Evolutionary conservation across 805 yeast genomes (phyloP).

Genomic region (Candida schatavii): DNA sequence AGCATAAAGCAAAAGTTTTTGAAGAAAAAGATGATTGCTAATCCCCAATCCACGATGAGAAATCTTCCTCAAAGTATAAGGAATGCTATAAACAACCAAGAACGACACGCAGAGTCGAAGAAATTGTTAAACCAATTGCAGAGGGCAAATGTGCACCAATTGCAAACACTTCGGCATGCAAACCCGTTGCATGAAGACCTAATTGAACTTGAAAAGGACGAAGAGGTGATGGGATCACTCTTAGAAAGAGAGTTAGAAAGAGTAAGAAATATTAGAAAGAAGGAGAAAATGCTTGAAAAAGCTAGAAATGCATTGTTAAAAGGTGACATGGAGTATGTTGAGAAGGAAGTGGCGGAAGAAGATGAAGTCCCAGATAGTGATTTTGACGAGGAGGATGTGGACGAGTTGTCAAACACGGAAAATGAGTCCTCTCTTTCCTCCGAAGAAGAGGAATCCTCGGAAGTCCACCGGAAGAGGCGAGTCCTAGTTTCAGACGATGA

Average conservation of each 20-base stretch:
- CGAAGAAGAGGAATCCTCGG: conserved; percentile 15
- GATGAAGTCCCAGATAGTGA: conserved; percentile 23
- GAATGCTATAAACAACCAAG: conserved; percentile 7
- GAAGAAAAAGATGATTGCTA: conserved; percentile 15
- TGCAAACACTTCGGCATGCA: conserved; percentile 19
- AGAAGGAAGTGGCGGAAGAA: conserved; percentile 7
- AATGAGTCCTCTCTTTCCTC: conserved; percentile 16
- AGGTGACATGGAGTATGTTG: conserved; percentile 13
- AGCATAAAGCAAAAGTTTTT: conserved; percentile 31
- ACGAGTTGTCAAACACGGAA: conserved; percentile 16
- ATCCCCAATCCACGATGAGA: conserved; percentile 5
- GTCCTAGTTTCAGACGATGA: conserved; percentile 10
- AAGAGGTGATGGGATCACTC: conserved; percentile 41
- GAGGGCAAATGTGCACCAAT: conserved; percentile 46
- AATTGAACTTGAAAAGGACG: conserved; percentile 41
- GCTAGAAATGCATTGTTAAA: conserved; percentile 31
- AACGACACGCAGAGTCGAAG: conserved; percentile 12
- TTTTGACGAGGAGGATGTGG: conserved; percentile 23
- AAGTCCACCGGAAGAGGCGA: conserved; percentile 6
- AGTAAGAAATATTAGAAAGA: conserved; percentile 41
- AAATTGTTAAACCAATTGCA: conserved; percentile 35
- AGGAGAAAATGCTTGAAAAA: conserved; percentile 38
- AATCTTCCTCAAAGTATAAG: conserved; percentile 13
- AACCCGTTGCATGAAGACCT: conserved; percentile 26
- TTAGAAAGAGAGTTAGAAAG: conserved; percentile 53